phyloP scores from a whole-genome alignment of 805 yeast genomes.

The Saitoella complicata region DNA sequence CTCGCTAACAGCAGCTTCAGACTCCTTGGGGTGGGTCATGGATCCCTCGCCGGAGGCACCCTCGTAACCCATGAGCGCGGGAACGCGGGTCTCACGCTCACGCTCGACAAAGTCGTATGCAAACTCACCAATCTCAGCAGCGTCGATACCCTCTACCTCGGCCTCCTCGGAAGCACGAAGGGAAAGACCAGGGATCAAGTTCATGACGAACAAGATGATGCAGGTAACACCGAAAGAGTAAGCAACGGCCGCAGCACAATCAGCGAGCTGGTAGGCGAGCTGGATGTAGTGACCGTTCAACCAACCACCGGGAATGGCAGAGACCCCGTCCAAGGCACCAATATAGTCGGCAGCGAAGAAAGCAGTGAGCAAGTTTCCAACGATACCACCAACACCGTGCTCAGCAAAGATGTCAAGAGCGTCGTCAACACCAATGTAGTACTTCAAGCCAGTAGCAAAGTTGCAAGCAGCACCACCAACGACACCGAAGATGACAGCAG shows the following conservation, averaged over 20 bases:
- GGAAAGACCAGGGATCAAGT: constrained; percentile 64
- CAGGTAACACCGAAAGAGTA: constrained; percentile 69
- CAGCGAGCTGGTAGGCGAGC: constrained; percentile 80
- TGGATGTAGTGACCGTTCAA: constrained; percentile 67
- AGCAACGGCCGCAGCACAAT: constrained; percentile 45
- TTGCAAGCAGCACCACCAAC: constrained; percentile 67
- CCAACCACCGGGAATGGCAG: constrained; percentile 61
- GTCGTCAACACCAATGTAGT: constrained; percentile 63
- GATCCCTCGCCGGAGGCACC: neutral
- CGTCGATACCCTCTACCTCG: constrained; percentile 78
- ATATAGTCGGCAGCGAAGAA: constrained; percentile 80
- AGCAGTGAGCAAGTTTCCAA: constrained; percentile 74
- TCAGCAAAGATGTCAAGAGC: constrained; percentile 88
- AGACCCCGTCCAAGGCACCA: constrained; percentile 48
- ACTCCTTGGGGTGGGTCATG: too few species aligned
- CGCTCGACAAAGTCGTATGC: constrained; percentile 32
- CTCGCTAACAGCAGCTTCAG: too few species aligned
- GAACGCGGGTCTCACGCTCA: constrained; percentile 13
- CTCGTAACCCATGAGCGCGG: neutral
- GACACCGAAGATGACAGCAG: constrained; percentile 70
- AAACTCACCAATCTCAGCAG: constrained; percentile 80
- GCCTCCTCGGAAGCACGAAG: constrained; percentile 73
- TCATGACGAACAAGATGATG: constrained; percentile 46
- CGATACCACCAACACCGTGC: constrained; percentile 80
- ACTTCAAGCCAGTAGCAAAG: constrained; percentile 69